Percentiles rank a stretch among this genome's conserved stretches.
Conservation (phyloP, 2,329 filamentous ascomycete genomes). For the Neurospora sp. region DNA sequence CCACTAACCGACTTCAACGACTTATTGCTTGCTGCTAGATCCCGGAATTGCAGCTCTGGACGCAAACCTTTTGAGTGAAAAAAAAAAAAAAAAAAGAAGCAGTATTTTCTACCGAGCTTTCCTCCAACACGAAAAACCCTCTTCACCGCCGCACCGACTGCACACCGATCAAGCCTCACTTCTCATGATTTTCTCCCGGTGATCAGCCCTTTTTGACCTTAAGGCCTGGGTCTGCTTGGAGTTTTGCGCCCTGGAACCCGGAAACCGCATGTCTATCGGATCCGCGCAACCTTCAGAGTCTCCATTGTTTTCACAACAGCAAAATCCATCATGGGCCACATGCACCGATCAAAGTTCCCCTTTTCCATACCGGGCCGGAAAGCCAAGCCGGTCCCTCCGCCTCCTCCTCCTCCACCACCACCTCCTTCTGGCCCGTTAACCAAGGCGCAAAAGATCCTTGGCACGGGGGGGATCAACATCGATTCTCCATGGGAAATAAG, state of each 20-base stretch:
- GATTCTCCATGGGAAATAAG: slow-evolving; percentile 35
- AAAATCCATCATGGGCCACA: slow-evolving; percentile 12
- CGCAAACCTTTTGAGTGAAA: slow-evolving; percentile 1
- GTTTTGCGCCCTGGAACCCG: not conserved
- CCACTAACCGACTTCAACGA: slow-evolving; percentile 2
- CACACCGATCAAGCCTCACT: not conserved
- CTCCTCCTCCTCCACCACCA: slow-evolving; percentile 8
- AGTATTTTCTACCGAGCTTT: not conserved
- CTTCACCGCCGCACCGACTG: not conserved
- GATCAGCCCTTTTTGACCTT: slow-evolving; percentile 4
- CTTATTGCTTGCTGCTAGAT: slow-evolving; percentile 7
- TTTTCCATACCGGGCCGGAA: slow-evolving; percentile 39
- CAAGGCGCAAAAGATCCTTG: slow-evolving; percentile 43
- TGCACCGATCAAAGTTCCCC: slow-evolving; percentile 31
- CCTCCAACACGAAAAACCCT: not conserved
- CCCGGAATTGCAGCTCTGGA: slow-evolving; percentile 10
- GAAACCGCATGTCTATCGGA: not conserved
- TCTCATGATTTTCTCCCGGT: slow-evolving; percentile 7
- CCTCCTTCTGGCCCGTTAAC: slow-evolving; percentile 25
- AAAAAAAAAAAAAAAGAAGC: not conserved
- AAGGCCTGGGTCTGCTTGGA: slow-evolving; percentile 1
- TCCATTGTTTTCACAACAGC: not conserved
- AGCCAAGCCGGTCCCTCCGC: slow-evolving; percentile 27
- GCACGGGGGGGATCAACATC: slow-evolving; percentile 34
- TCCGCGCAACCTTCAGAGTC: not conserved